Evolutionary conservation across 352 stramenopile species (phyloP).

Genomic region (Phytophthora capsici): DNA sequence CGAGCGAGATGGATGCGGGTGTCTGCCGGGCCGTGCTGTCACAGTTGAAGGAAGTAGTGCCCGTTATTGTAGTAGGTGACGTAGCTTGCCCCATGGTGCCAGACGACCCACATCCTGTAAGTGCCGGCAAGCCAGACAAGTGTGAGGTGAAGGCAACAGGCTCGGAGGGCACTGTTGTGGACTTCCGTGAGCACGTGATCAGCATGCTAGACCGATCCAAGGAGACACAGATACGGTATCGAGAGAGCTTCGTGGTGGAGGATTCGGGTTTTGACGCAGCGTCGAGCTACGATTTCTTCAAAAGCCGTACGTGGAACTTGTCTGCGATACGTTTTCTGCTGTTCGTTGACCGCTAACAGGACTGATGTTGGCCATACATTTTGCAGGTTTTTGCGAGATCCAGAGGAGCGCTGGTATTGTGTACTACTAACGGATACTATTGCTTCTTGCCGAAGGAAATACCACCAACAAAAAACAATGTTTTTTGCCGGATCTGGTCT

Average conservation of each 20-base stretch:
- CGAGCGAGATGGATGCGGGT: conserved; percentile 50
- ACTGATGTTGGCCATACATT: background rate
- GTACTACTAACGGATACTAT: conserved; percentile 37
- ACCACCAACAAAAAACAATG: conserved; percentile 22
- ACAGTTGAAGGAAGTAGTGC: conserved; percentile 57
- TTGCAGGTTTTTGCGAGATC: conserved; percentile 40
- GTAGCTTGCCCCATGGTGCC: conserved; percentile 59
- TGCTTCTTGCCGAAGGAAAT: conserved; percentile 9
- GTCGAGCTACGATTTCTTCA: conserved; percentile 73
- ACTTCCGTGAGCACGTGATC: conserved; percentile 62
- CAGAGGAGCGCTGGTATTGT: conserved; percentile 33
- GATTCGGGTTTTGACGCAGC: conserved; percentile 63
- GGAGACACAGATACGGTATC: conserved; percentile 46
- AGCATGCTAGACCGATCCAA: conserved; percentile 62
- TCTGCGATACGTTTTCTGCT: background rate
- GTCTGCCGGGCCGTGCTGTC: conserved; percentile 60
- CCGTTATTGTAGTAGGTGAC: conserved; percentile 65
- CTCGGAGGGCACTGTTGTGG: conserved; percentile 32
- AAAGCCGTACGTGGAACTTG: conserved; percentile 54
- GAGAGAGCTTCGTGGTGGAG: conserved; percentile 54
- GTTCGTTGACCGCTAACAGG: background rate
- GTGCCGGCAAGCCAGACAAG: background rate
- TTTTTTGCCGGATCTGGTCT: conserved; percentile 20
- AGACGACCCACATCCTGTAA: conserved; percentile 20
- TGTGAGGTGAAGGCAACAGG: conserved; percentile 6